phyloP scores from a whole-genome alignment of 139 green algal genomes.

The Picocystis salinarum region DNA sequence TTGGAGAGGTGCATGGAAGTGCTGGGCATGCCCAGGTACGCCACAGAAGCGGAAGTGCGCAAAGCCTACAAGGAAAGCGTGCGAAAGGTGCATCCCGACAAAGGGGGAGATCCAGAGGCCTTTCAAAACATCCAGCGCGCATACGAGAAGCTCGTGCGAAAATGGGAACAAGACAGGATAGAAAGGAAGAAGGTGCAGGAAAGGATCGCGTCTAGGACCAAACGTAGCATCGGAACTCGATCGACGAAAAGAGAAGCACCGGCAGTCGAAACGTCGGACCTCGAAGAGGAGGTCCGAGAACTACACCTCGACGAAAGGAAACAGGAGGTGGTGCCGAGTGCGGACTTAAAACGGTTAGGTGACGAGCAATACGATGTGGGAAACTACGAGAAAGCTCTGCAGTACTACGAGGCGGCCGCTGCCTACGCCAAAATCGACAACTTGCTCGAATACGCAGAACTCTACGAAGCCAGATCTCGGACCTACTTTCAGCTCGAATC shows the following conservation, averaged over 20 bases:
- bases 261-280: background rate
- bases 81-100: slow-evolving; percentile 1
- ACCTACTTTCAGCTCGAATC: background rate
- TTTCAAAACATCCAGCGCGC: background rate
- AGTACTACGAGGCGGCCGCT: slow-evolving; percentile 9
- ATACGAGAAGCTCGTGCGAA: slow-evolving; percentile 1
- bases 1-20: background rate
- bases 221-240: too few species aligned
- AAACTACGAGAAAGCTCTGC: slow-evolving; percentile 9
- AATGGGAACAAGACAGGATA: background rate
- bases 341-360: slow-evolving; percentile 8
- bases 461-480: background rate
- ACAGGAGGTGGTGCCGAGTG: background rate
- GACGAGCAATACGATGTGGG: slow-evolving; percentile 6
- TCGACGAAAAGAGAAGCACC: background rate
- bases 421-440: slow-evolving; percentile 3
- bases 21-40: background rate
- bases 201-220: background rate
- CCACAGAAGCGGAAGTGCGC: slow-evolving; percentile 4
- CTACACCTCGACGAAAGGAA: background rate
- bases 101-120: background rate
- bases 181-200: background rate
- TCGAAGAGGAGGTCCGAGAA: background rate
- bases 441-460: slow-evolving; percentile 1
- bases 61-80: background rate